A percentile compares a stretch with the other conserved stretches of the same genome.
These are phyloP conservation scores for Aureobasidium sp. DNA, from an alignment of 2,329 filamentous ascomycete genomes.

Conservation along the genomic window DNA sequence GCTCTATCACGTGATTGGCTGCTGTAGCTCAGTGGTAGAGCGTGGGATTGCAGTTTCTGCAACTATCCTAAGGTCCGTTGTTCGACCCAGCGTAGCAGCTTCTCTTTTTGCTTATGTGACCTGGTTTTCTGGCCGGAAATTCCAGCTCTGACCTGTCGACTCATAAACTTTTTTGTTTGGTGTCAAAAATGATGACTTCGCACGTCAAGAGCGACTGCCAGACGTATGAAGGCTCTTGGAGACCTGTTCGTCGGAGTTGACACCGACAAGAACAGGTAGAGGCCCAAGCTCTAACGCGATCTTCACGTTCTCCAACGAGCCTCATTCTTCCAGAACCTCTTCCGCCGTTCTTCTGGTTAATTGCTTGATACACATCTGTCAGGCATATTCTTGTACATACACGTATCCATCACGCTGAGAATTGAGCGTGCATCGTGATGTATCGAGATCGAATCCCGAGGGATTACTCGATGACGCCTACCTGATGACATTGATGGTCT, in stretches of 20 bases:
- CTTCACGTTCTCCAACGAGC: background rate
- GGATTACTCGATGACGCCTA: background rate
- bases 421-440: background rate
- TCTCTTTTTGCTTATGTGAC: background rate
- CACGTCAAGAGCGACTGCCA: background rate
- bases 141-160: background rate
- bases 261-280: background rate
- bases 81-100: slow-evolving; percentile 16
- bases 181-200: background rate
- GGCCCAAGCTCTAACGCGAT: background rate
- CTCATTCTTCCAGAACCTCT: background rate
- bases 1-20: slow-evolving; percentile 5
- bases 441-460: background rate
- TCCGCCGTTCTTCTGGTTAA: background rate
- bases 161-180: background rate
- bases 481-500: slow-evolving; percentile 11
- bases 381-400: too few relatives aligned
- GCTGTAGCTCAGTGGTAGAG: slow-evolving; percentile 16
- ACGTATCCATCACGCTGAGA: background rate
- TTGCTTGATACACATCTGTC: too few relatives aligned
- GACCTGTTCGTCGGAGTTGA: background rate
- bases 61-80: slow-evolving; percentile 15
- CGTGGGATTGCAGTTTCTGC: slow-evolving; percentile 14
- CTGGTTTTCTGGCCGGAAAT: too few relatives aligned
- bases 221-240: background rate